Evolutionary conservation across 192 early-diverging fungal species (phyloP), one percentile per base, ranked within the genome.

Genomic region (Entomortierella parvispora): DNA sequence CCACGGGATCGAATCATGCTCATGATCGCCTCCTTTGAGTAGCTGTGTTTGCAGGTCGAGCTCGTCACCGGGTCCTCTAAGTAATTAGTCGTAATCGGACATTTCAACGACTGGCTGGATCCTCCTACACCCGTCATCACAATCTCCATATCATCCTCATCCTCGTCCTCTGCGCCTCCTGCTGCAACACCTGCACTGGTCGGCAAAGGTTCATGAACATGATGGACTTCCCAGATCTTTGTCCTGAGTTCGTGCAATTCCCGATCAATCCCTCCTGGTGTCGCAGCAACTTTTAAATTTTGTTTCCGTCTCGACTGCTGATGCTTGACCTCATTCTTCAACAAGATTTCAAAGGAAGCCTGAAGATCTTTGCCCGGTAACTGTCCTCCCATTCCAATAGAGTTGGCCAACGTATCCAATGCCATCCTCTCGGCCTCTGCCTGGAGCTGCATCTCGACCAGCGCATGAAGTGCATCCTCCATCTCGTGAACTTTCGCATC

Each of bases 1-100:
- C 45, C 56, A 33, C 67, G 58, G 3, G 52, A 33, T 15, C 34
- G 54, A 53, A 77, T 58, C 31, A 68, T 32, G 15, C 32, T 4
- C 8, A 61, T 29, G 17, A 87, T 84, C 2, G 86, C 82, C 5
- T 68, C 75, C 15, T 65, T 74, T 49, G 86, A 85, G 54, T 75
- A 87, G 54, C 84, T 87, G 49, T 87, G 86, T 29, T 80, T 79
- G 59, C 86, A 87, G 9, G 55, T 32, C 33, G 82, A 80, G 68
- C 84, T 87, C 18, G 86, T 87, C 20, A 87, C 81, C 14, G 86
- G 86, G 17, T 85, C 82, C 23, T 67, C 71, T 40, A 87, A 80
- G 70, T 72, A 85, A 14, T 78, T 76, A 6, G 84, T 81, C 17
- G 86, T 83, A 2, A 87, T 59, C 29, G 86, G 86, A 43, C 86